These are phyloP conservation scores for Didymella exigua DNA, from an alignment of 2,329 filamentous ascomycete species.

Conservation along the genomic window DNA sequence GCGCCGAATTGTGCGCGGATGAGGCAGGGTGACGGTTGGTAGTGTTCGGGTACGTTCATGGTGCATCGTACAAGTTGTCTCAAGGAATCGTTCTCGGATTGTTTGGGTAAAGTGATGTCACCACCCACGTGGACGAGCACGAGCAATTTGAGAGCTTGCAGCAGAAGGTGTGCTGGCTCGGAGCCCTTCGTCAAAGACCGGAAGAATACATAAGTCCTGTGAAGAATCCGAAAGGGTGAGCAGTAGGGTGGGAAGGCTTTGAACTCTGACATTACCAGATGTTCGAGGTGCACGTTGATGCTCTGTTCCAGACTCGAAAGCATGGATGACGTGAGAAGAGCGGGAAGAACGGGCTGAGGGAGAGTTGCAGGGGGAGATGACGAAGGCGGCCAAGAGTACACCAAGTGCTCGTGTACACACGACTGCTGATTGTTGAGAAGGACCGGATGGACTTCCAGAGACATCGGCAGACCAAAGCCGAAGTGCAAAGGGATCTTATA, in stretches of 20 bases:
- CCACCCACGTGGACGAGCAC: slow-evolving; percentile 49
- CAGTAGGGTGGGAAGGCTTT: slow-evolving; percentile 42
- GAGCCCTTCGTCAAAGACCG: slow-evolving; percentile 26
- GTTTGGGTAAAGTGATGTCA: slow-evolving; percentile 40
- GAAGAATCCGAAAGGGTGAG: slow-evolving; percentile 42
- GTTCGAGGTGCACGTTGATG: slow-evolving; percentile 40
- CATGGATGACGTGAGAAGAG: slow-evolving; percentile 33
- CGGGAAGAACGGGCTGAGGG: slow-evolving; percentile 44
- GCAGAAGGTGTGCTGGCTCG: slow-evolving; percentile 31
- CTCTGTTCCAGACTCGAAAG: slow-evolving; percentile 24
- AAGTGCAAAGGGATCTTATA: slow-evolving; percentile 43
- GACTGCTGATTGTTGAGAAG: slow-evolving; percentile 23
- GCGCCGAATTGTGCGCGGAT: slow-evolving; percentile 48
- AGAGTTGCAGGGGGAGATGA: slow-evolving; percentile 21
- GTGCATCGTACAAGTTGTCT: slow-evolving; percentile 27
- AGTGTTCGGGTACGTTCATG: slow-evolving; percentile 20
- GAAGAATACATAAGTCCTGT: slow-evolving; percentile 44
- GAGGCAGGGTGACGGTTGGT: slow-evolving; percentile 45
- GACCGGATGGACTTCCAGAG: slow-evolving; percentile 35
- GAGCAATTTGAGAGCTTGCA: slow-evolving; percentile 46
- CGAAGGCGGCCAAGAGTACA: slow-evolving; percentile 47
- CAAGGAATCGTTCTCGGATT: slow-evolving; percentile 21
- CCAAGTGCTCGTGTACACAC: slow-evolving; percentile 42
- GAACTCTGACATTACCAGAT: slow-evolving; percentile 43
- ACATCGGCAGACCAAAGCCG: slow-evolving; percentile 41